Evolutionary conservation across 352 stramenopile species (phyloP), one percentile per base, ranked within the genome.

Genomic region (Pythium biforme): DNA sequence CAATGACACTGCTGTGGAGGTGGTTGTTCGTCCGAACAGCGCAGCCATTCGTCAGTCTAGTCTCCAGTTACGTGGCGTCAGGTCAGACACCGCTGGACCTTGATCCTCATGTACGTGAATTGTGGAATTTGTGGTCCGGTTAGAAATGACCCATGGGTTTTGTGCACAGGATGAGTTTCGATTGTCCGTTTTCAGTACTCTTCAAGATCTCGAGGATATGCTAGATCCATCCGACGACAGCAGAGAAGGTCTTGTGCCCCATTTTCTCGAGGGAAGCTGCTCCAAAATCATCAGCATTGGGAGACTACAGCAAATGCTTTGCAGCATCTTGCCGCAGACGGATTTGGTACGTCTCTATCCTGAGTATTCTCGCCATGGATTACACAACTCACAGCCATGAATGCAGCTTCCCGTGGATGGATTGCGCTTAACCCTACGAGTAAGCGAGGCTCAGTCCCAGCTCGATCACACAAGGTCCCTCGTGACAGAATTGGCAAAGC

Each of bases 1-100:
- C 59, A 23, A 63, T 71, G 25, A 54, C 73, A 31, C 33, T 66
- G 20, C 34, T 92, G 19, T 53, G 76, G 10, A 72, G 45, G 22
- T 90, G 83, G 83, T 70, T 92, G 29, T 67, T 92, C 27, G 66
- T 84, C 1, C 83, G 81, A 49, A 64, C 76, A 20, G 74, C 69
- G n/a, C 67, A 62, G 17, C 79, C 83, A 29, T 78, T 87, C n/a
- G 46, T 92, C n/a, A 58, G 58, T 34, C 64, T 73, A 0, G 55
- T 92, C 31, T 81, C 83, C 5, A 68, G 74, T n/a, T 79, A 89
- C 33, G 63, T 86, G 10, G 62, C 73, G 1, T 70, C 57, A 7
- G 83, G 83, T 3, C 62, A 72, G 39, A 74, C 88, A 23, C 55
- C 70, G 11, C 58, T 88, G 39, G 37, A 64, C 19, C 76, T 71